A percentile compares a stretch with the other conserved stretches of the same genome.
Conservation (phyloP, 1,284 basidiomycete genomes). For the Farysia itapuensis region DNA sequence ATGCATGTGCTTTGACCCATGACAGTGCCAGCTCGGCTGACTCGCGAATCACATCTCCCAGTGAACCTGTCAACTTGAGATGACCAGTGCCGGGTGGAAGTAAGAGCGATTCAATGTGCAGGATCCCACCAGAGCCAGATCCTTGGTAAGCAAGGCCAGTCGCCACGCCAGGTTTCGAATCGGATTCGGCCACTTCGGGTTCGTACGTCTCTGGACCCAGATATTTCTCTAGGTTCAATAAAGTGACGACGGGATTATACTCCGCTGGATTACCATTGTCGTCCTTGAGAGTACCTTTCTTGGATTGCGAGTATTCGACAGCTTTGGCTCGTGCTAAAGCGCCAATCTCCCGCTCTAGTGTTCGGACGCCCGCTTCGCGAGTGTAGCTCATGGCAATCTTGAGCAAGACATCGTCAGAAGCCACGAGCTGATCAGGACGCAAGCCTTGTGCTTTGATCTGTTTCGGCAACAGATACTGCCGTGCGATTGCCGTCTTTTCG, state of each 20-base stretch:
- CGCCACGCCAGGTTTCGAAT: slow-evolving; percentile 71
- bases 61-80: slow-evolving; percentile 76
- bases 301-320: slow-evolving; percentile 74
- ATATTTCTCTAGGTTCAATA: slow-evolving; percentile 77
- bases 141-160: slow-evolving; percentile 87
- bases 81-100: slow-evolving; percentile 71
- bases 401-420: slow-evolving; percentile 72
- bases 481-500: slow-evolving; percentile 62
- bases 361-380: slow-evolving; percentile 86
- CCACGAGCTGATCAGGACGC: slow-evolving; percentile 64
- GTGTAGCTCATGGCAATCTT: slow-evolving; percentile 78
- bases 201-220: slow-evolving; percentile 81
- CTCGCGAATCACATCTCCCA: slow-evolving; percentile 75
- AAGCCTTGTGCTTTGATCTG: slow-evolving; percentile 74
- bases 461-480: slow-evolving; percentile 74
- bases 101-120: slow-evolving; percentile 77
- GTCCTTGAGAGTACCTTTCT: slow-evolving; percentile 63
- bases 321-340: slow-evolving; percentile 72
- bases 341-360: slow-evolving; percentile 82
- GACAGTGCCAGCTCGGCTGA: slow-evolving; percentile 77
- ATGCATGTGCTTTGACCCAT: slow-evolving; percentile 73
- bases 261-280: slow-evolving; percentile 47
- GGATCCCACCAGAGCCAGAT: slow-evolving; percentile 79
- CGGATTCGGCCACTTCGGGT: slow-evolving; percentile 73
- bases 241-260: slow-evolving; percentile 71